These are phyloP conservation scores for Hypholoma sublateritium DNA, from an alignment of 768 basidiomycete species.

Conservation along the genomic window DNA sequence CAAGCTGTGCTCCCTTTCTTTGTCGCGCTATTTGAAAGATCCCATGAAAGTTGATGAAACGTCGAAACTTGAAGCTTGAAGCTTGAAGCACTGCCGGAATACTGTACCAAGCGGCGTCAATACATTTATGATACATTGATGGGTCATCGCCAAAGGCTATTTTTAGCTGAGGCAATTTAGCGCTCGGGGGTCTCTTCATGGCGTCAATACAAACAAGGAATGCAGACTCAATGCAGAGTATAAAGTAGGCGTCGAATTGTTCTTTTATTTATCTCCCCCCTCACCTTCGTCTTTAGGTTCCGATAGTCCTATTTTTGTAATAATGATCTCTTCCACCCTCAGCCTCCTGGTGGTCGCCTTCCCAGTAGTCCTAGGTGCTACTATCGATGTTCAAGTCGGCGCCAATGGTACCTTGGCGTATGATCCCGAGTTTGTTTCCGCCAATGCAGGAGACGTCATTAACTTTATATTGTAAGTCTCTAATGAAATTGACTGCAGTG, in stretches of 20 bases:
- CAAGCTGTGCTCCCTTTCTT: too few relatives aligned
- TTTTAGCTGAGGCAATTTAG: neutral
- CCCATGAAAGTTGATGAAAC: too few relatives aligned
- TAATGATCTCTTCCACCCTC: neutral
- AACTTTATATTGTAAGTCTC: conserved; percentile 48
- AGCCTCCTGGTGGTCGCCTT: conserved; percentile 23
- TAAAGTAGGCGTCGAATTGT: neutral
- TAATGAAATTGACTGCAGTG: too few relatives aligned
- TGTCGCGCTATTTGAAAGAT: too few relatives aligned
- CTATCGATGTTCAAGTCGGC: conserved; percentile 35
- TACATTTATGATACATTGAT: neutral
- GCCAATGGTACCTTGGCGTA: conserved; percentile 29
- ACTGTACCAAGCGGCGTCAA: neutral
- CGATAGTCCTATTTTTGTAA: neutral
- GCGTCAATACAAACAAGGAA: neutral
- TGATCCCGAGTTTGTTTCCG: conserved; percentile 36
- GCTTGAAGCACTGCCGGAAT: too few relatives aligned
- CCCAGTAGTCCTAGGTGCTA: conserved; percentile 27
- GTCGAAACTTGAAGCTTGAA: too few relatives aligned
- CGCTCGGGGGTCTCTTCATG: neutral
- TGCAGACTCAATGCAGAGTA: neutral
- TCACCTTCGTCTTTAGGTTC: neutral
- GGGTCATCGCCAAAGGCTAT: neutral
- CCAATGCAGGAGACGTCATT: conserved; percentile 44
- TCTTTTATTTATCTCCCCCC: neutral